Percentiles rank a stretch among this genome's conserved stretches.
These are phyloP conservation scores for Aspergillus transmontanensis DNA, from an alignment of 2,329 filamentous ascomycete genomes.

Conservation along the genomic window DNA sequence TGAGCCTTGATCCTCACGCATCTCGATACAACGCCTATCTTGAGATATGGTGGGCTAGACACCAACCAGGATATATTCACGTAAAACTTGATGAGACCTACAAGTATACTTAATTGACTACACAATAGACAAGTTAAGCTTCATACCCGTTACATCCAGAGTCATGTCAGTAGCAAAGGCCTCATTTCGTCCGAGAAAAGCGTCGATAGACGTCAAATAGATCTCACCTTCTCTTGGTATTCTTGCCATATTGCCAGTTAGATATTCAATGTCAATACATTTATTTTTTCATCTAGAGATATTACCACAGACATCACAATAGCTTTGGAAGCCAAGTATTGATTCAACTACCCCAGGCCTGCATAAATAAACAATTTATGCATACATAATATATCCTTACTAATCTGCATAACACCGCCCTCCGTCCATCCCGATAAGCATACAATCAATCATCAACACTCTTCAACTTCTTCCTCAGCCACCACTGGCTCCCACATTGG, in stretches of 20 bases:
- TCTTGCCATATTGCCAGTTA: too few relatives aligned
- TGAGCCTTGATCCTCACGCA: neutral
- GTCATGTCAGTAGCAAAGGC: neutral
- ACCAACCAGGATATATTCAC: too few relatives aligned
- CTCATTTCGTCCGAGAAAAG: neutral
- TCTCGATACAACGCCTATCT: neutral
- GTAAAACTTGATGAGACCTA: too few relatives aligned
- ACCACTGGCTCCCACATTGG: neutral
- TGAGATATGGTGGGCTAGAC: neutral
- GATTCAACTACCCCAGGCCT: too few relatives aligned
- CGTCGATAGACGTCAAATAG: neutral
- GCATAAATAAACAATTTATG: neutral
- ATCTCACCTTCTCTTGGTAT: neutral
- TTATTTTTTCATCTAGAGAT: too few relatives aligned
- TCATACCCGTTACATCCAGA: too few relatives aligned
- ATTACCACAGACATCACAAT: too few relatives aligned
- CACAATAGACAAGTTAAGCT: too few relatives aligned
- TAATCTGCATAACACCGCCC: neutral
- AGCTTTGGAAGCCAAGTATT: too few relatives aligned
- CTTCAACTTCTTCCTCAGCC: neutral
- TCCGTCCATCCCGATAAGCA: neutral
- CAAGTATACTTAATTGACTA: too few relatives aligned
- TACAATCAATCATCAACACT: neutral
- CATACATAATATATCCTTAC: neutral
- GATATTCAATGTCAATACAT: too few relatives aligned